Conservation (phyloP, 306 rosid species). For the Corylus avellana region DNA sequence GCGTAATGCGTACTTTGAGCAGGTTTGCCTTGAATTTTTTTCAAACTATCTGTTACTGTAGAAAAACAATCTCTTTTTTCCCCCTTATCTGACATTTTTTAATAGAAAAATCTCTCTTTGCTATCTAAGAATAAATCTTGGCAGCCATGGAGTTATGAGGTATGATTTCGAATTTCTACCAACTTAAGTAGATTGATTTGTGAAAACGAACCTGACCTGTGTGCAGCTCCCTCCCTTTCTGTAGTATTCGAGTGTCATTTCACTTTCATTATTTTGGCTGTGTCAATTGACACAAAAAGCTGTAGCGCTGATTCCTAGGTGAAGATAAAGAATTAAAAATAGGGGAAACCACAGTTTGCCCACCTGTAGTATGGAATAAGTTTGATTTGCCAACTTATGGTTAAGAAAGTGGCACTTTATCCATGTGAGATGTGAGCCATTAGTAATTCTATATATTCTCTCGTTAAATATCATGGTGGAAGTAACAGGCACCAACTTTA, state of each 20-base stretch:
- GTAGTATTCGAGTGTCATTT: background rate
- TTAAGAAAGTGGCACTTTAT: too few species aligned
- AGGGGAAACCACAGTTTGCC: too few species aligned
- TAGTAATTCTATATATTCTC: too few species aligned
- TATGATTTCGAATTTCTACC: background rate
- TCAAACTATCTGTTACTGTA: background rate
- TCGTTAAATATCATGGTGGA: background rate
- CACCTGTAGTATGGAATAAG: too few species aligned
- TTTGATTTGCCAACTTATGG: too few species aligned
- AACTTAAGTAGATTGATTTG: background rate
- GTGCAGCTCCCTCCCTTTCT: background rate
- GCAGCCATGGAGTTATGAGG: slow-evolving; percentile 5
- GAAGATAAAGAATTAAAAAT: slow-evolving; percentile 13
- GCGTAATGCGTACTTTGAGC: slow-evolving; percentile 93
- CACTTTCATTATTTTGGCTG: background rate
- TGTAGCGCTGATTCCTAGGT: slow-evolving; percentile 21
- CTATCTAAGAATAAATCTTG: background rate
- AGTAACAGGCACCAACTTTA: background rate
- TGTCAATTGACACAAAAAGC: slow-evolving; percentile 10
- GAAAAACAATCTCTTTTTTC: background rate
- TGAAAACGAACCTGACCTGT: background rate
- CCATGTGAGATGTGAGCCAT: too few species aligned
- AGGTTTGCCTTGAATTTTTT: slow-evolving; percentile 54
- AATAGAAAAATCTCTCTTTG: background rate
- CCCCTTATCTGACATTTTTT: background rate